A percentile compares a stretch with the other conserved stretches of the same genome.
Conservation (phyloP, 2,329 filamentous ascomycete species). For the Pezicula neosporulosa region DNA sequence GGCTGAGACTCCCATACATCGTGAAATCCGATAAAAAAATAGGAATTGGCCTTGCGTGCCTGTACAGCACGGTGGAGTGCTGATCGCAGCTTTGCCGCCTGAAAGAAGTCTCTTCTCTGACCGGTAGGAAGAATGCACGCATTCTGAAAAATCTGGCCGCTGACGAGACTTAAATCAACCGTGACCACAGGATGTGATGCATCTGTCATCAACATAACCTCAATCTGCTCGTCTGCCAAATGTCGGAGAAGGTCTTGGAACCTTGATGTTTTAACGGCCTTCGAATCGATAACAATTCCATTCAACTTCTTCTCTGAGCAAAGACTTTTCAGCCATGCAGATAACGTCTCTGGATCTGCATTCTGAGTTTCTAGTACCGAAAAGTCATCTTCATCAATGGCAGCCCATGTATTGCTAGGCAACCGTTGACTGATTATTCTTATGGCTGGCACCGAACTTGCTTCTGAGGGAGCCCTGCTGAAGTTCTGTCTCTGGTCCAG, state of each 20-base stretch:
- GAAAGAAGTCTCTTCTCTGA: slow-evolving; percentile 37
- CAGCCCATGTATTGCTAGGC: neutral
- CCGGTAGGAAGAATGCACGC: slow-evolving; percentile 37
- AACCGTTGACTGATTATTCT: neutral
- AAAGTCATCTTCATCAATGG: neutral
- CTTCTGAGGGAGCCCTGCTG: neutral
- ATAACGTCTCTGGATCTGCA: neutral
- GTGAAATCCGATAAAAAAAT: slow-evolving; percentile 34
- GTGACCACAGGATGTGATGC: neutral
- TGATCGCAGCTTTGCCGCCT: slow-evolving; percentile 31
- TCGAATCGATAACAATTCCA: neutral
- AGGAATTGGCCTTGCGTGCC: slow-evolving; percentile 28
- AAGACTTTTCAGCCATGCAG: neutral
- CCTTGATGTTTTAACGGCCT: neutral
- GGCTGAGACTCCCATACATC: slow-evolving; percentile 32
- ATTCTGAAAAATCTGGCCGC: slow-evolving; percentile 36
- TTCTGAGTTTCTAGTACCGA: neutral
- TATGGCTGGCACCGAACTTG: too few relatives aligned
- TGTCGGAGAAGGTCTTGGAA: neutral
- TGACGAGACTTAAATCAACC: slow-evolving; percentile 15
- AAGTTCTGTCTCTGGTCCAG: neutral
- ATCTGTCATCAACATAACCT: neutral
- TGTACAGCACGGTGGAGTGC: slow-evolving; percentile 26
- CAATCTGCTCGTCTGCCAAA: neutral
- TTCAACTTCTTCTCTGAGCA: neutral